These are phyloP conservation scores for Purshia tridentata DNA, from an alignment of 306 rosid genomes.

Conservation along the genomic window DNA sequence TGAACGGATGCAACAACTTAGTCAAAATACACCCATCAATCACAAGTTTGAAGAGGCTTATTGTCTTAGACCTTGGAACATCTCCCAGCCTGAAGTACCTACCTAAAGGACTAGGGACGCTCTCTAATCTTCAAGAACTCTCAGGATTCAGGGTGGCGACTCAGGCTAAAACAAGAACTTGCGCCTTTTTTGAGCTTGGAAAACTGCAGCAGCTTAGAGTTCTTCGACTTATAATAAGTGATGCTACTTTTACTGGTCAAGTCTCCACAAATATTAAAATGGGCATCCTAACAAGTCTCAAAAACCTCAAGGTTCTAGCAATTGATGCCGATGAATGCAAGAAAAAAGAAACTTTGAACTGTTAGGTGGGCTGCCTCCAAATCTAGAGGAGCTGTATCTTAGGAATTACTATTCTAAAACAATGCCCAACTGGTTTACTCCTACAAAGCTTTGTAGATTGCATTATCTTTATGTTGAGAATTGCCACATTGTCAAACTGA, in stretches of 20 bases:
- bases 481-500: neutral
- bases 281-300: neutral
- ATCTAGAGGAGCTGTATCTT: neutral
- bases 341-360: neutral
- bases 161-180: neutral
- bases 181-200: neutral
- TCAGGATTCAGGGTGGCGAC: neutral
- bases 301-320: neutral
- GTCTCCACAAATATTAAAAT: neutral
- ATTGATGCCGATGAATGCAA: neutral
- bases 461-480: neutral
- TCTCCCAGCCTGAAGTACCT: conserved; percentile 9
- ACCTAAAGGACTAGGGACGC: neutral
- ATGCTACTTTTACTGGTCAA: neutral
- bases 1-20: conserved; percentile 3
- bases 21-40: neutral
- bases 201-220: neutral
- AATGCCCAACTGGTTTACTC: neutral
- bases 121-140: conserved; percentile 22
- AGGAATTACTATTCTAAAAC: neutral
- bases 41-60: conserved; percentile 10
- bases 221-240: neutral
- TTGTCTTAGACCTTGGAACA: neutral
- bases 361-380: neutral
- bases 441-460: neutral